phyloP scores from a whole-genome alignment of 2,329 filamentous ascomycete species.

The Penicillium sp. region DNA sequence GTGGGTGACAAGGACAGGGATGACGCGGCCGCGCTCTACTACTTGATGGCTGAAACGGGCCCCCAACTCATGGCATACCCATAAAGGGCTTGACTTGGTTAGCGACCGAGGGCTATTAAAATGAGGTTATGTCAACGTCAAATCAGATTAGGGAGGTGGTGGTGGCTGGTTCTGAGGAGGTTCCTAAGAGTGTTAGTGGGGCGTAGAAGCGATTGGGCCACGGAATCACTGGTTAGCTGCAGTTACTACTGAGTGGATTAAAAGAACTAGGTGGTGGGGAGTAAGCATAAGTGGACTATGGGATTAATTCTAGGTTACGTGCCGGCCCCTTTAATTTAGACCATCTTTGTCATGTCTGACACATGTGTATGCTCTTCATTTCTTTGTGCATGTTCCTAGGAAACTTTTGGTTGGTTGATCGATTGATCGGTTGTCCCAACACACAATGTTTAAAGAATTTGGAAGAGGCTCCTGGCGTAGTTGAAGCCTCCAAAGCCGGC shows the following conservation, averaged over 20 bases:
- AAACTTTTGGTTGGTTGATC: no score
- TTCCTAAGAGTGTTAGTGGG: neutral
- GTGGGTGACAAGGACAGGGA: neutral
- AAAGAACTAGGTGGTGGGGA: neutral
- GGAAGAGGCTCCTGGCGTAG: no score
- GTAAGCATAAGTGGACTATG: neutral
- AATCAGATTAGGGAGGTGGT: neutral
- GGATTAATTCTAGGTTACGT: neutral
- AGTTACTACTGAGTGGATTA: neutral
- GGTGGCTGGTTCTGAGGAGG: neutral
- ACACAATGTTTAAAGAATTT: no score
- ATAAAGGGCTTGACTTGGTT: neutral
- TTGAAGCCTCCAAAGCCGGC: no score
- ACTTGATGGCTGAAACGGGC: neutral
- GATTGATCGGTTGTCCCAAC: no score
- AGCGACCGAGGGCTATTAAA: neutral
- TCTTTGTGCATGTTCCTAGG: no score
- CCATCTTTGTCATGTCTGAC: neutral
- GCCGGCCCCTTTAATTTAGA: neutral
- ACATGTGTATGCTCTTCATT: neutral
- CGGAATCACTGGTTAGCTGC: neutral
- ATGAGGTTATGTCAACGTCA: neutral
- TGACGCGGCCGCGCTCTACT: neutral
- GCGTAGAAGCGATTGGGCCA: constrained; percentile 1
- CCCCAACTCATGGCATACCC: neutral